phyloP scores from a whole-genome alignment of 148 eudicot species.

The Polygonum maritimum region DNA sequence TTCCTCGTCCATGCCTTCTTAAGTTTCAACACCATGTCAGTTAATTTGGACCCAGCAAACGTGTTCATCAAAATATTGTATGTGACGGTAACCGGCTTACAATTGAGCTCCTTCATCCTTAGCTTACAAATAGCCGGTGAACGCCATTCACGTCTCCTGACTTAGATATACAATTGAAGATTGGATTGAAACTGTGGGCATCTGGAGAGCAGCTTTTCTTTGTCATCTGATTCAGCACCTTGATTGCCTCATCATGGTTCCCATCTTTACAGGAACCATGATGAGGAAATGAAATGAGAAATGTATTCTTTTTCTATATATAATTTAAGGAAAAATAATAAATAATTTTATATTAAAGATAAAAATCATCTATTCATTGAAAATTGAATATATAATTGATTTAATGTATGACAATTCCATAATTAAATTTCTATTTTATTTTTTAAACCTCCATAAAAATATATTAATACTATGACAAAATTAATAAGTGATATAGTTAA shows the following conservation, averaged over 20 bases:
- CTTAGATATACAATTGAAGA: slow-evolving; percentile 46
- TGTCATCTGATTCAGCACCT: slow-evolving; percentile 61
- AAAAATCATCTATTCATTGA: too few relatives aligned
- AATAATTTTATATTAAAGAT: too few relatives aligned
- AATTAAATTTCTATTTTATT: too few relatives aligned
- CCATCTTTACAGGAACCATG: slow-evolving; percentile 71
- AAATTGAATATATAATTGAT: too few relatives aligned
- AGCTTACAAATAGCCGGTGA: slow-evolving; percentile 45
- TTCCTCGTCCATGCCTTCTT: slow-evolving; percentile 70
- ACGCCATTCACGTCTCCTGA: slow-evolving; percentile 68
- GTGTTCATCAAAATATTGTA: slow-evolving; percentile 72
- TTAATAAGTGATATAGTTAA: too few relatives aligned
- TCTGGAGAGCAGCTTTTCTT: slow-evolving; percentile 57
- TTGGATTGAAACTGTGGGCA: slow-evolving; percentile 56
- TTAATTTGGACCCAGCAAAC: slow-evolving; percentile 70
- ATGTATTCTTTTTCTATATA: too few relatives aligned
- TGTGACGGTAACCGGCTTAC: slow-evolving; percentile 59
- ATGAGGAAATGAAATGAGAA: slow-evolving; percentile 71
- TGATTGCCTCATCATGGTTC: slow-evolving; percentile 60
- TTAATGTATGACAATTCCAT: too few relatives aligned
- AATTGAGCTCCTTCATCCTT: slow-evolving; percentile 81
- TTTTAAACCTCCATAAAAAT: too few relatives aligned
- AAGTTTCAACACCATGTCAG: slow-evolving; percentile 90
- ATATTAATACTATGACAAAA: too few relatives aligned
- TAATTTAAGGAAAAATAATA: too few relatives aligned